A percentile compares a stretch with the other conserved stretches of the same genome.
Evolutionary conservation across 2,329 filamentous ascomycete genomes (phyloP).

Genomic region (Alternaria triticina): DNA sequence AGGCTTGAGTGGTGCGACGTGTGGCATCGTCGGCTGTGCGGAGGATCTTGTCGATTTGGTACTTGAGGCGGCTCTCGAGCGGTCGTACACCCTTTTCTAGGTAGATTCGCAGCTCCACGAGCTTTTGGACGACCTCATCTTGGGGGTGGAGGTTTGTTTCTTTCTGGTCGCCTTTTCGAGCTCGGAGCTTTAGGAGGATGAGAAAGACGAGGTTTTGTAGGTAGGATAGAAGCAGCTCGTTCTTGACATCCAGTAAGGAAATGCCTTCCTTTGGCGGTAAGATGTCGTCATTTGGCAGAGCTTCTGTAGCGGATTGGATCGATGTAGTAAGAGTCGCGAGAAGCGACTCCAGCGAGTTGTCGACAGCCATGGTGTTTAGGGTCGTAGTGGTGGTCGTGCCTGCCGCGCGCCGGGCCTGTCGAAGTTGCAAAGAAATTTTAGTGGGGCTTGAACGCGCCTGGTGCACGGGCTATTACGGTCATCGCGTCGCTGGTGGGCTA

Average conservation of each 20-base stretch:
- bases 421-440: conserved; percentile 23
- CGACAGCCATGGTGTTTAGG: conserved; percentile 42
- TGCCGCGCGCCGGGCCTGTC: conserved; percentile 1
- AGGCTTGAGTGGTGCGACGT: conserved; percentile 36
- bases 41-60: conserved; percentile 94
- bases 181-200: conserved; percentile 76
- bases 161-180: conserved; percentile 39
- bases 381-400: conserved; percentile 3
- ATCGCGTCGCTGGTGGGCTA: neutral
- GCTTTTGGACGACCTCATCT: conserved; percentile 77
- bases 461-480: neutral
- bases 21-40: conserved; percentile 78
- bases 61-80: conserved; percentile 87
- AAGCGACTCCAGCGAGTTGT: conserved; percentile 49
- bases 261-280: conserved; percentile 84
- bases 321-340: conserved; percentile 61
- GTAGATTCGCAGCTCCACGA: conserved; percentile 91
- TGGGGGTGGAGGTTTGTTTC: conserved; percentile 56
- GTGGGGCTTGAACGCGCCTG: conserved; percentile 10
- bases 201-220: conserved; percentile 92
- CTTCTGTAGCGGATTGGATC: conserved; percentile 64
- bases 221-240: conserved; percentile 95
- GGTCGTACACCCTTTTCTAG: conserved; percentile 91
- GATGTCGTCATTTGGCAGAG: conserved; percentile 64
- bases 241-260: conserved; percentile 93